Base-by-base conservation (phyloP, 306 rosid genomes). In the Hippophae tibetana region DNA sequence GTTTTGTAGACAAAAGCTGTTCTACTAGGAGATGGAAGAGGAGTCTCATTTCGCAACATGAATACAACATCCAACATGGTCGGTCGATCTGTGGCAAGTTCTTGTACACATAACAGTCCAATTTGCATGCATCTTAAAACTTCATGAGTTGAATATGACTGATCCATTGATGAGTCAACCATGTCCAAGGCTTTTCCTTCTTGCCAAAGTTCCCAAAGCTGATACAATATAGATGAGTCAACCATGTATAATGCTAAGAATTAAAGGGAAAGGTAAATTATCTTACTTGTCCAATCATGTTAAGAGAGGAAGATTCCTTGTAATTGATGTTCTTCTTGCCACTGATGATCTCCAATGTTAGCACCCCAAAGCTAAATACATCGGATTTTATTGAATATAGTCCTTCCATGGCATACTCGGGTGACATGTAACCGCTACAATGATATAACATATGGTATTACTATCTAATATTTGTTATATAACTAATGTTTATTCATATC, bases 21-120 rank as follows among this genome's bases (percentile, higher is more conserved):
- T 52, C 72, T 78, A 14, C 66, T 63, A 0, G 87, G 86, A 56
- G n/a, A 42, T 7, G 31, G 56, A 54, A 73, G 71, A 71, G 53
- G 57, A 11, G 79, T 62, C 71, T 84, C 87, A 60, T 81, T 78
- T 3, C 72, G 53, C 9, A 84, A 58, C 86, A 80, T 84, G 75
- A 78, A 78, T 3, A 78, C 68, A 67, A 75, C 74, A 5, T 75
- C 82, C 12, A 43, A 31, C 90, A 84, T 80, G 54, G 76, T 65
- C 42, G 90, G 90, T 14, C 86, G 55, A 46, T 68, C 73, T 8
- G 48, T 47, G 10, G 80, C 73, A 13, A 52, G 44, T 64, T 75
- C 80, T 62, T 75, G 76, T 40, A 70, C 76, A 6, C 76, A 75
- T 49, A 75, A 46, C 8, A 75, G 67, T 13, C 80, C 80, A n/a